Evolutionary conservation across 352 stramenopile species (phyloP), one percentile per base, ranked within the genome.

Genomic region (Globisporangium lucens): DNA sequence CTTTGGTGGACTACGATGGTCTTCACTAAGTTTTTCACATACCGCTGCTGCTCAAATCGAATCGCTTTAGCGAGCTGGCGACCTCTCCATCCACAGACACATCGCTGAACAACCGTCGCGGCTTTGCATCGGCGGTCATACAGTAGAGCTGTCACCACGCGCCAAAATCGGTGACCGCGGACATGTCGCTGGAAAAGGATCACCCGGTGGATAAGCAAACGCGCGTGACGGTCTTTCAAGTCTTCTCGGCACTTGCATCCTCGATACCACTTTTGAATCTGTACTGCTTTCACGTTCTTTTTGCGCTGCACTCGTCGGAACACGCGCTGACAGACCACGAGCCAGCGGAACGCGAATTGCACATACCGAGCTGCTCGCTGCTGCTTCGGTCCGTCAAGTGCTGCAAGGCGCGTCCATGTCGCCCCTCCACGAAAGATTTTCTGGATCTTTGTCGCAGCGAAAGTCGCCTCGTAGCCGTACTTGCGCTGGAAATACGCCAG

Each of bases 371-470:
- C 79, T 5, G 79, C 77, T 4, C 55, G 56, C 12, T 85, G 77
- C n/a, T 77, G 72, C 17, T 60, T 58, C 2, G 83, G 75, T 4
- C 82, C 82, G 10, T 83, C 68, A 38, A 85, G 77, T 0, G 66
- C 66, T 30, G 68, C 65, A 56, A 89, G 74, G 6, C 67, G 65
- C n/a, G 46, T 68, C 1, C 84, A 70, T 38, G 74, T 70, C 4
- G 63, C 63, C 12, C 75, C 65, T 1, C 82, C 84, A 9, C 80
- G 77, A 27, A 73, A 56, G 35, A 88, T 69, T 35, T 78, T 79
- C 63, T 92, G 84, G 36, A 89, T 87, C 57, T 84, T 75, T 13
- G 70, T 83, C 56, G 80, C 82, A 33, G 84, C 84, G 52, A 85
- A 88, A 52, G 71, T 80, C 49, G 79, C 75, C 61, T 92, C 84